These are phyloP conservation scores for Mollisia scopiformis DNA, from an alignment of 2,329 filamentous ascomycete species.

Conservation along the genomic window DNA sequence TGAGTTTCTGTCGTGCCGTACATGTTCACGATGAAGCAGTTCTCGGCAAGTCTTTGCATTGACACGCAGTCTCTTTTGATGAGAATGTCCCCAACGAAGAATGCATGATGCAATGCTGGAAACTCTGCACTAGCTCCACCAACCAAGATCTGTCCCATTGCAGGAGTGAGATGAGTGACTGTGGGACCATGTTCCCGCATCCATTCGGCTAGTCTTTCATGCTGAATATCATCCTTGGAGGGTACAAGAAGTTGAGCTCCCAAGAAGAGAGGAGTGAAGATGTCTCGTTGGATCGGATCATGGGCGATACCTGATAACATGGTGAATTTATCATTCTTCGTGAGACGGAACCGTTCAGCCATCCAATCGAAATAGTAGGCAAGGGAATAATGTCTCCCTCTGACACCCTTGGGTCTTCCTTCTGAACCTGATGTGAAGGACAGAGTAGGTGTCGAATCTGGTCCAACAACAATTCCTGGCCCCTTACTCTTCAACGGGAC, in stretches of 20 bases:
- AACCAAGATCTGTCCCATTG: conserved; percentile 95
- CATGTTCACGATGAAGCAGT: conserved; percentile 80
- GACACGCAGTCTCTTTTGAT: conserved; percentile 81
- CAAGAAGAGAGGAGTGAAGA: conserved; percentile 88
- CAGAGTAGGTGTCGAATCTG: conserved; percentile 80
- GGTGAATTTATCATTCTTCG: conserved; percentile 74
- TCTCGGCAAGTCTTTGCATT: conserved; percentile 75
- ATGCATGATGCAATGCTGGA: conserved; percentile 73
- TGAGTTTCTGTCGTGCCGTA: conserved; percentile 89
- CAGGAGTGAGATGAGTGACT: conserved; percentile 88
- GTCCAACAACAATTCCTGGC: conserved; percentile 79
- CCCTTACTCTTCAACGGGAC: conserved; percentile 54
- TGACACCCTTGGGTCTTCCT: conserved; percentile 83
- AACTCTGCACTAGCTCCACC: conserved; percentile 80
- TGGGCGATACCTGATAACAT: conserved; percentile 86
- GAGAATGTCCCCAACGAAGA: conserved; percentile 91
- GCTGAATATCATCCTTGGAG: conserved; percentile 79
- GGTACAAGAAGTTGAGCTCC: conserved; percentile 81
- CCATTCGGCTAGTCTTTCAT: conserved; percentile 89
- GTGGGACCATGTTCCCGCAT: conserved; percentile 75
- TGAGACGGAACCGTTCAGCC: conserved; percentile 78
- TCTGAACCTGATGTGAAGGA: conserved; percentile 76
- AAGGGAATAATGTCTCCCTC: conserved; percentile 83
- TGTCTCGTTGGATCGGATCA: conserved; percentile 71
- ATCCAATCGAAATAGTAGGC: conserved; percentile 94